Evolutionary conservation across 139 green algal genomes (phyloP).

Genomic region (Chlorella sp.): DNA sequence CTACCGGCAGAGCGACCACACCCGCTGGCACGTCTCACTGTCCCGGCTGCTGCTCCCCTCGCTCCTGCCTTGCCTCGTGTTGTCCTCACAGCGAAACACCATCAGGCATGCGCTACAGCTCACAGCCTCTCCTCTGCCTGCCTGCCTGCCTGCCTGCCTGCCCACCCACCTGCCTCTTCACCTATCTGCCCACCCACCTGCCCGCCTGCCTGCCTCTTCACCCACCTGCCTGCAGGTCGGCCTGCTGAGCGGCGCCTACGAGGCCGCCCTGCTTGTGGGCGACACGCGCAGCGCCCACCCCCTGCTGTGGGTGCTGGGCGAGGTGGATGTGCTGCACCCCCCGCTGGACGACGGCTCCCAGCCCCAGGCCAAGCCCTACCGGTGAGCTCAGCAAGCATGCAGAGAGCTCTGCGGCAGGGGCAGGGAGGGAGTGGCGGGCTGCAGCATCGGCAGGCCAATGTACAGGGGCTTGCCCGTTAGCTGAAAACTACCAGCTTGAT

Average conservation of each 20-base stretch:
- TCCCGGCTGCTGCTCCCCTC: not conserved
- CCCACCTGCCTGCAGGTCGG: constrained; percentile 1
- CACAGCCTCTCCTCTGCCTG: not conserved
- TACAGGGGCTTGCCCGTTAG: too few relatives aligned
- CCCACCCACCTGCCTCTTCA: too few relatives aligned
- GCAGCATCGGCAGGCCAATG: too few relatives aligned
- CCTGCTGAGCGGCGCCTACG: not conserved
- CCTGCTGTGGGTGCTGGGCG: constrained; percentile 29
- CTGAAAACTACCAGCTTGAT: too few relatives aligned
- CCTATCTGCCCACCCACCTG: not conserved
- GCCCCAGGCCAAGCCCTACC: not conserved
- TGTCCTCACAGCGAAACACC: too few relatives aligned
- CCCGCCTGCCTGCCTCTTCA: not conserved
- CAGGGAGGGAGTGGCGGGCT: too few relatives aligned
- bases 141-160: not conserved
- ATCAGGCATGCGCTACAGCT: not conserved
- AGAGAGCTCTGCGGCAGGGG: not conserved
- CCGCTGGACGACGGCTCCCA: constrained; percentile 34
- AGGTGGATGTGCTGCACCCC: constrained; percentile 14
- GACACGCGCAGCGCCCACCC: not conserved
- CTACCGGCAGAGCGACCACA: not conserved
- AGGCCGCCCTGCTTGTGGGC: constrained; percentile 21
- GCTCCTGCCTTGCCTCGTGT: too few relatives aligned
- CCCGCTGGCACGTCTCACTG: too few relatives aligned
- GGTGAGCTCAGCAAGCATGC: not conserved